Evolutionary conservation across 257 asterid species (phyloP).

Genomic region (Solanum gandarillasii): DNA sequence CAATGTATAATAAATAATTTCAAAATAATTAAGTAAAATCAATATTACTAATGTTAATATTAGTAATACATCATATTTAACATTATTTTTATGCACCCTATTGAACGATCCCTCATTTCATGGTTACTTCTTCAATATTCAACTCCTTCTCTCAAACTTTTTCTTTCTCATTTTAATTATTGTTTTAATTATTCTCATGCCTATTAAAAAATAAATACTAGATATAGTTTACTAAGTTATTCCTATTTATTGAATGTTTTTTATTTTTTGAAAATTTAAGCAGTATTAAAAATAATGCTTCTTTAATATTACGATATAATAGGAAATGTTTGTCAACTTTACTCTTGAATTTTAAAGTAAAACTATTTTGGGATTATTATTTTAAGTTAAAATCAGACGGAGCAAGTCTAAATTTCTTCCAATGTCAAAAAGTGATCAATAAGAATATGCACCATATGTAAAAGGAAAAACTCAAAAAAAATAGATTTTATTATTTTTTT

Average conservation of each 20-base stretch:
- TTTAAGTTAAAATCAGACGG: background rate
- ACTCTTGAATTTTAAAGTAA: background rate
- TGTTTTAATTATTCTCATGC: background rate
- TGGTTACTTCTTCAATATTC: background rate
- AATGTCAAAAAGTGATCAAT: background rate
- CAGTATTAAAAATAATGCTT: background rate
- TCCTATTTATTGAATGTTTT: no score
- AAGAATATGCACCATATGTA: background rate
- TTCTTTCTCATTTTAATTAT: background rate
- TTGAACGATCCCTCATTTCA: no score
- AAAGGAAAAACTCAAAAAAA: background rate
- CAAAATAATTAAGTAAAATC: background rate
- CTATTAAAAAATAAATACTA: no score
- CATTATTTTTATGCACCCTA: no score
- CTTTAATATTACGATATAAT: background rate
- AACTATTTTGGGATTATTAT: background rate
- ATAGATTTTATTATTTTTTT: no score
- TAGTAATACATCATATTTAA: no score
- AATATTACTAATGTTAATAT: background rate
- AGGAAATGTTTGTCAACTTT: background rate
- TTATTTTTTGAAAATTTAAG: background rate
- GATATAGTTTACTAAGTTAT: background rate
- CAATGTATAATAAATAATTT: background rate
- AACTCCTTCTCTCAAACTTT: background rate
- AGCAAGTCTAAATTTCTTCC: background rate